phyloP scores from a whole-genome alignment of 202 grass and related monocot species.

The Carex sylvatica region DNA sequence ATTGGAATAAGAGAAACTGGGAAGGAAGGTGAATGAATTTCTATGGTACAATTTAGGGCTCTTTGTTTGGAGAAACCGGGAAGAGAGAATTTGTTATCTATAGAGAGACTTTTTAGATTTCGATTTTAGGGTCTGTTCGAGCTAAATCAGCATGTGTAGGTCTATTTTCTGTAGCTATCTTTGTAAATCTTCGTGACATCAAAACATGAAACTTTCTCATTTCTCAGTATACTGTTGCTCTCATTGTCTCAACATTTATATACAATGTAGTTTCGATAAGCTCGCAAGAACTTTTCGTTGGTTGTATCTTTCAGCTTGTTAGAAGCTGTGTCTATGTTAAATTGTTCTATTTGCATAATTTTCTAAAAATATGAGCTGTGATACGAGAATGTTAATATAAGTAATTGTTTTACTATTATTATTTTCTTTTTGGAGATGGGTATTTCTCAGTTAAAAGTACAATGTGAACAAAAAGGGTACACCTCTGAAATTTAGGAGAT shows the following conservation, averaged over 20 bases:
- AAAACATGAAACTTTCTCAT: slow-evolving; percentile 31
- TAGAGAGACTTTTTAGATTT: slow-evolving; percentile 16
- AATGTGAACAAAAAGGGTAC: background rate
- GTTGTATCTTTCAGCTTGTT: background rate
- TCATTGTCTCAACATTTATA: slow-evolving; percentile 10
- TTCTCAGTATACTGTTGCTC: slow-evolving; percentile 22
- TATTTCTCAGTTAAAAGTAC: background rate
- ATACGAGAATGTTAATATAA: background rate
- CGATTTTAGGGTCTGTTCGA: slow-evolving; percentile 23
- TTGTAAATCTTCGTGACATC: slow-evolving; percentile 34
- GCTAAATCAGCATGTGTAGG: slow-evolving; percentile 24
- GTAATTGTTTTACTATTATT: background rate
- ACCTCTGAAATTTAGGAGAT: background rate
- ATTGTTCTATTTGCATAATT: background rate
- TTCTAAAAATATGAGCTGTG: background rate
- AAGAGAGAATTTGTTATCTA: slow-evolving; percentile 17
- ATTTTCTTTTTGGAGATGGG: background rate
- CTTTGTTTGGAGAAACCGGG: slow-evolving; percentile 6
- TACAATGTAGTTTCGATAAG: slow-evolving; percentile 15
- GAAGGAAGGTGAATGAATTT: background rate
- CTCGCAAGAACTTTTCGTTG: background rate
- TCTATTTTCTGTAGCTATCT: slow-evolving; percentile 24
- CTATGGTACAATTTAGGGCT: slow-evolving; percentile 15
- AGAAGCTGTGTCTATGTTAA: background rate
- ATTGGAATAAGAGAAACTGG: slow-evolving; percentile 29